These are phyloP conservation scores for Mycena sp. DNA, from an alignment of 1,284 basidiomycete species.

Conservation along the genomic window DNA sequence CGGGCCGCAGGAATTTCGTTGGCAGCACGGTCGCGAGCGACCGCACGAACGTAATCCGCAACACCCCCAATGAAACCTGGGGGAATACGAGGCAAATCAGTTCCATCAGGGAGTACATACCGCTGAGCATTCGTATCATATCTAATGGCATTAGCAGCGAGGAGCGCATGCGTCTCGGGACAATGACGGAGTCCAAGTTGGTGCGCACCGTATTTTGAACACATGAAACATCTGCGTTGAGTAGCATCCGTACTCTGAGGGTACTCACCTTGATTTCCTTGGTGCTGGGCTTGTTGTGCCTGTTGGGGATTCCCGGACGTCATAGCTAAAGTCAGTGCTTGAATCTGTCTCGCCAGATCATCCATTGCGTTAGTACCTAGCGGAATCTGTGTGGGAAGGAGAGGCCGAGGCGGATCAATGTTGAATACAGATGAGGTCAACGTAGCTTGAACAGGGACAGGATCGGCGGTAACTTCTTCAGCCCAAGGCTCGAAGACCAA, in stretches of 20 bases:
- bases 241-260: no score
- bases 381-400: not conserved
- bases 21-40: not conserved
- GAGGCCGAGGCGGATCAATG: not conserved
- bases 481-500: constrained; percentile 13
- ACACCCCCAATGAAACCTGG: no score
- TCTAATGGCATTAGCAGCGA: no score
- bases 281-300: no score
- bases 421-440: no score
- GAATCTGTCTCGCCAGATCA: not conserved
- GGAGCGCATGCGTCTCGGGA: no score
- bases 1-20: not conserved
- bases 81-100: not conserved
- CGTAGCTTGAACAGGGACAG: no score
- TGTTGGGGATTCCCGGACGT: no score
- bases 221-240: not conserved
- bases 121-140: not conserved
- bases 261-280: no score
- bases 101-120: not conserved
- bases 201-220: no score
- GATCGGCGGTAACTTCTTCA: not conserved
- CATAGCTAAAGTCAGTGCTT: no score
- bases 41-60: not conserved
- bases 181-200: no score
- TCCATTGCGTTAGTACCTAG: not conserved